These are phyloP conservation scores for Prunus yedoensis DNA, from an alignment of 331 rosid species.

Conservation along the genomic window DNA sequence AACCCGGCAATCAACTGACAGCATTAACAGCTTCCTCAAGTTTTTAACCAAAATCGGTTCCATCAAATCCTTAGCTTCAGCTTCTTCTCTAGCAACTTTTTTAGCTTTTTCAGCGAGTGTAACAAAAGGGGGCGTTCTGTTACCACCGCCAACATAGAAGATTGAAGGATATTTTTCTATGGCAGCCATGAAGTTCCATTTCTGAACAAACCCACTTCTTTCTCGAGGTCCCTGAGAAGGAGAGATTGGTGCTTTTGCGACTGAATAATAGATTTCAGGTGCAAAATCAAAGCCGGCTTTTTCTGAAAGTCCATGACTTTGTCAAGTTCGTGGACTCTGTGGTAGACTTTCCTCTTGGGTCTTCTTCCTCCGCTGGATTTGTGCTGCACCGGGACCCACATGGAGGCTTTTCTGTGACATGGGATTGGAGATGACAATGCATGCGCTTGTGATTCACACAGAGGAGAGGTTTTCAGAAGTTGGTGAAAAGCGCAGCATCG, in stretches of 20 bases:
- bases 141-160: slow-evolving; percentile 54
- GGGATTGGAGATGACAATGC: not conserved
- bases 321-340: slow-evolving; percentile 67
- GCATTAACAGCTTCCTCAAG: slow-evolving; percentile 70
- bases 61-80: slow-evolving; percentile 42
- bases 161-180: slow-evolving; percentile 64
- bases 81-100: slow-evolving; percentile 57
- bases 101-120: slow-evolving; percentile 61
- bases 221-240: slow-evolving; percentile 78
- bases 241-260: slow-evolving; percentile 42
- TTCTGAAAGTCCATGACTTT: slow-evolving; percentile 73
- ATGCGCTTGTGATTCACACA: not conserved
- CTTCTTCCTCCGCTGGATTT: slow-evolving; percentile 75
- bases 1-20: slow-evolving; percentile 65
- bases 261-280: slow-evolving; percentile 63
- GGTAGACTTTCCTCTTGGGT: slow-evolving; percentile 73
- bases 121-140: slow-evolving; percentile 56
- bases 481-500: slow-evolving; percentile 3
- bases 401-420: slow-evolving; percentile 14
- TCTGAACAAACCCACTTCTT: slow-evolving; percentile 84
- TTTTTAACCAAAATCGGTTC: slow-evolving; percentile 68
- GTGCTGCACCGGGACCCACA: slow-evolving; percentile 33
- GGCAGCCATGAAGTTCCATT: slow-evolving; percentile 85
- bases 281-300: slow-evolving; percentile 63
- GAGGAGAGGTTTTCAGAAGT: slow-evolving; percentile 1